Evolutionary conservation across 257 asterid species (phyloP), one percentile per base, ranked within the genome.

Genomic region (Gentiana straminea): DNA sequence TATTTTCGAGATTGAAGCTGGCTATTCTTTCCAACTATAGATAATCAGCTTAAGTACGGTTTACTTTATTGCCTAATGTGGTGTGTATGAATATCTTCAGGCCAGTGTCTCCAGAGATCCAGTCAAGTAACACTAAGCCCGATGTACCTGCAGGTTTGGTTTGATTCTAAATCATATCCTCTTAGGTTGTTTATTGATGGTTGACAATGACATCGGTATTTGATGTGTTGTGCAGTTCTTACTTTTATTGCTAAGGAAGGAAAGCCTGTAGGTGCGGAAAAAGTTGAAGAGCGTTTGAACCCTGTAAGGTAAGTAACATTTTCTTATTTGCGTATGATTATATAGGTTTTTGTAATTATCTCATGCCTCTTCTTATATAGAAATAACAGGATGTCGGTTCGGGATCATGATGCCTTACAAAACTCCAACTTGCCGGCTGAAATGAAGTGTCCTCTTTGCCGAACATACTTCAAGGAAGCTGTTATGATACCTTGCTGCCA

Each of bases 401-500:
- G 61, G 67, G 67, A 75, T 62, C 57, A 55, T 70, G 64, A 74
- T 46, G 77, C 76, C 8, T 61, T 50, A 59, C 80, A 69, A 67
- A 66, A 58, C 66, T 32, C 55, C 47, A 65, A 64, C 60, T 63
- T 81, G 75, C 90, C 86, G 2, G 50, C 75, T 10, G 97, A 86
- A 60, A 45, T 91, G 70, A 86, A 82, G 68, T 91, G 98, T 71
- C 52, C 76, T 37, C 73, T 86, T 54, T 91, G 98, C 86, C 65
- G 69, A 66, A 67, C 75, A 63, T 77, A 82, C 77, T 79, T 83
- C 70, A 81, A 75, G 84, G 84, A 91, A 52, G 96, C 98, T 66
- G 89, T 86, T 70, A 79, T 91, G 96, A 84, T 91, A 65, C 98
- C 96, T 35, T 90, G 98, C 76, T 90, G 98, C 74, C 96, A 86